Evolutionary conservation across 176 grass and related monocot species (phyloP).

Genomic region (Musa troglodytarum): DNA sequence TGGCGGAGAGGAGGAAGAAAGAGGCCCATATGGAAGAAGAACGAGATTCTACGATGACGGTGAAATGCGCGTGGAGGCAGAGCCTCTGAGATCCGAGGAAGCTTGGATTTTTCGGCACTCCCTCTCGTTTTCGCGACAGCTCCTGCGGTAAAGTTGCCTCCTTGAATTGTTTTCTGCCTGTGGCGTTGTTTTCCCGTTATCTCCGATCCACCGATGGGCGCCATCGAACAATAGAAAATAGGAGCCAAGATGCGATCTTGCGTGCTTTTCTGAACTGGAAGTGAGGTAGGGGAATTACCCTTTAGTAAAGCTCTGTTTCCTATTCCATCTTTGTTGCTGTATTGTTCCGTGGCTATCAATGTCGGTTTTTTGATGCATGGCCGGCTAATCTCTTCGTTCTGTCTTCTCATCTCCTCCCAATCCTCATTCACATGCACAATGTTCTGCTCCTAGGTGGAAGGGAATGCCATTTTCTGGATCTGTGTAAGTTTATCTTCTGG

Average conservation of each 20-base stretch:
- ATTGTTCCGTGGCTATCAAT: constrained; percentile 4
- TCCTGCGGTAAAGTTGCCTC: background rate
- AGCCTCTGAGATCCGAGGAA: background rate
- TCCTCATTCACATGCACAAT: background rate
- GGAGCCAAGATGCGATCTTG: background rate
- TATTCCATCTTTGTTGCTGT: constrained; percentile 1
- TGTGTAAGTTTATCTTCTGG: background rate
- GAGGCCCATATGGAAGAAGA: background rate
- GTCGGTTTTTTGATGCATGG: background rate
- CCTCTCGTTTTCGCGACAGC: too few relatives aligned
- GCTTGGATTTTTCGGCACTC: background rate
- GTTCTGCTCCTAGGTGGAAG: background rate
- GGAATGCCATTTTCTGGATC: background rate
- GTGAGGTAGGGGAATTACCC: background rate
- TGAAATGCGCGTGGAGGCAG: background rate
- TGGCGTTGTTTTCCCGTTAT: background rate
- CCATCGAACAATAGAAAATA: background rate
- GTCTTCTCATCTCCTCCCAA: background rate
- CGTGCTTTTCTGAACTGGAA: constrained; percentile 6
- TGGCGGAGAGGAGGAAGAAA: background rate
- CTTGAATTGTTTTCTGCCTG: background rate
- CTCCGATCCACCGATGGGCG: too few relatives aligned
- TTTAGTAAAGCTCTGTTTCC: constrained; percentile 3
- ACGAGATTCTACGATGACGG: constrained; percentile 2
- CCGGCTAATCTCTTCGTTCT: background rate